phyloP scores from a whole-genome alignment of 1,139 yeast species.

The Petasospora fabianii region DNA sequence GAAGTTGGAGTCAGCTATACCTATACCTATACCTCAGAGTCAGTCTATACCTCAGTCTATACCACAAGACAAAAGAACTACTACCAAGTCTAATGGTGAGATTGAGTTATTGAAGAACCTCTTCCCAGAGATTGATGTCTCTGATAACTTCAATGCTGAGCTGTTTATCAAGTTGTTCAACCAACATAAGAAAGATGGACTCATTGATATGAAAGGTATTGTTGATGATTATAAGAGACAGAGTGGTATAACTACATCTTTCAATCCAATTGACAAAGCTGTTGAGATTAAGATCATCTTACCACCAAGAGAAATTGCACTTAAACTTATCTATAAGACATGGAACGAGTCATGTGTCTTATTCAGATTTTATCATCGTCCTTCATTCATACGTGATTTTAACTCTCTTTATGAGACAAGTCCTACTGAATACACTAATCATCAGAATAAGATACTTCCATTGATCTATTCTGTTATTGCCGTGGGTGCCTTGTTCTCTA shows the following conservation, averaged over 20 bases:
- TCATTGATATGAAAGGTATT: constrained; percentile 18
- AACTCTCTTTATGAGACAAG: constrained; percentile 62
- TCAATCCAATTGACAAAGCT: constrained; percentile 1
- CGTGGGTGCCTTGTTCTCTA: constrained; percentile 67
- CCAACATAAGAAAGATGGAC: constrained; percentile 17
- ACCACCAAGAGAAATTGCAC: constrained; percentile 73
- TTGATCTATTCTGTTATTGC: constrained; percentile 70
- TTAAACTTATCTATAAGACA: constrained; percentile 67
- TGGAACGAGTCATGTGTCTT: constrained; percentile 87
- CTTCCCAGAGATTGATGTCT: constrained; percentile 48
- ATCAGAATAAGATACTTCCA: constrained; percentile 76
- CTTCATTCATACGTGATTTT: constrained; percentile 60
- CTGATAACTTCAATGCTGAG: constrained; percentile 43
- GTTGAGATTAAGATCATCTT: constrained; percentile 60
- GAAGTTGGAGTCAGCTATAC: neutral
- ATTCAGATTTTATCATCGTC: constrained; percentile 81
- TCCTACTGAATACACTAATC: constrained; percentile 63
- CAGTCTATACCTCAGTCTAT: neutral
- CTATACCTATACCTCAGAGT: neutral
- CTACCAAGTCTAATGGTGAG: neutral
- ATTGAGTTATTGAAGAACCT: constrained; percentile 20
- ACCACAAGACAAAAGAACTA: neutral
- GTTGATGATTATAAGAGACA: constrained; percentile 15
- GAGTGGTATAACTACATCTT: neutral
- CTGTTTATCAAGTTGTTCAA: constrained; percentile 31